Evolutionary conservation across 1,284 basidiomycete genomes (phyloP), one percentile per base, ranked within the genome.

Genomic region (Ceraceosorus guamensis): DNA sequence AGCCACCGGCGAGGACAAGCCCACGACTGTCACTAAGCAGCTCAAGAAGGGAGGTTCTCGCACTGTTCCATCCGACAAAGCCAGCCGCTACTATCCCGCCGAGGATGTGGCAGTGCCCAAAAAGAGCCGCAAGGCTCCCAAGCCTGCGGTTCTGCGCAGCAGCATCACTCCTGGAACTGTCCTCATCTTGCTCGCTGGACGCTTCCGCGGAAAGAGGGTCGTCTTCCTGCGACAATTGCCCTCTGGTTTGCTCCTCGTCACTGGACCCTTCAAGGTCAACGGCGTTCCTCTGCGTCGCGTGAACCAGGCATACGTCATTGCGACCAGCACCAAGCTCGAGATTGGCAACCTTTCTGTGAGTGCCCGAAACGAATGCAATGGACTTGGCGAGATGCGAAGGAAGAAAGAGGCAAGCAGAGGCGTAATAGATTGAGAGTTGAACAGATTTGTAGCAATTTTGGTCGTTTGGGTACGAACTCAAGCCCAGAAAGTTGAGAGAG

Each of bases 251-350:
- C 81, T 99, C 73, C 83, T 99, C 79, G 91, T 98, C 75, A 93
- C 91, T 52, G 95, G 95, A 61, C 95, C 95, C 57, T 97, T 86
- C 86, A 96, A 93, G 85, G 77, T 98, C 79, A 99, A 98, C 81
- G 95, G 95, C 79, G 95, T 99, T 47, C 95, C 95, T 71, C 83
- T 99, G 77, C 85, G 93, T 78, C 85, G 95, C 79, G 92, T 99
- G 65, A 95, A 93, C 83, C 93, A 97, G 83, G 91, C 95, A 58
- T 99, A 98, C 79, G 92, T 95, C 64, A 97, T 99, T 76, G 91
- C 93, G 64, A 99, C 95, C 63, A 91, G 91, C 63, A 97, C 95
- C 77, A 92, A 89, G 81, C 80, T 98, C 73, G 89, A 96, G 71
- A 79, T 98, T 65, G 82, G 82, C 48, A 83, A 81, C 67, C 82